Conservation (phyloP, 495 filamentous ascomycete species). For the Aspergillus nidulans region DNA sequence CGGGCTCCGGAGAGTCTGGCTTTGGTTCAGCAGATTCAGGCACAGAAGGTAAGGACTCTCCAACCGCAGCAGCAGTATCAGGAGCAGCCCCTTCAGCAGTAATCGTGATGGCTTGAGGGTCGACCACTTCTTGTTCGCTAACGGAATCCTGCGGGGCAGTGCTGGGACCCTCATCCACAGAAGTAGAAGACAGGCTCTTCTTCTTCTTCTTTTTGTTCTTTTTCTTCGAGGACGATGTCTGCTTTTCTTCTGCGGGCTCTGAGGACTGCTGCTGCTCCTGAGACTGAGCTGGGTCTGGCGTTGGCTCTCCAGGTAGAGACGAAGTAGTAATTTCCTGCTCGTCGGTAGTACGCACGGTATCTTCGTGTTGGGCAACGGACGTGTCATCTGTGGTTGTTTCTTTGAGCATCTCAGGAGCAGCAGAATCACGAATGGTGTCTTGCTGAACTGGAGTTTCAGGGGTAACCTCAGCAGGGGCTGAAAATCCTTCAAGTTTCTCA, state of each 20-base stretch:
- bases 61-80: not conserved
- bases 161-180: slow-evolving; percentile 2
- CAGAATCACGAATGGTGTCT: slow-evolving; percentile 1
- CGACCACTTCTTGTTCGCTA: slow-evolving; percentile 2
- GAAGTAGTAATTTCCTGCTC: not conserved
- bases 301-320: not conserved
- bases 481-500: not conserved
- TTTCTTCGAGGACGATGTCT: slow-evolving; percentile 28
- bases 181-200: slow-evolving; percentile 23
- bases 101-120: not conserved
- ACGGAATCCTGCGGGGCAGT: not conserved
- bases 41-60: not conserved
- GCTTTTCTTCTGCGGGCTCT: slow-evolving; percentile 8
- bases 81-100: not conserved
- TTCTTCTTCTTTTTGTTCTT: slow-evolving; percentile 39
- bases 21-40: slow-evolving; percentile 2
- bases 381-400: slow-evolving; percentile 21
- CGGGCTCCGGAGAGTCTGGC: not conserved
- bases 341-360: not conserved
- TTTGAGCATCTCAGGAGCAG: not conserved
- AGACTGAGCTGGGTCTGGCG: not conserved
- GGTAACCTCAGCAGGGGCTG: not conserved
- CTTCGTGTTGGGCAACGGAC: slow-evolving; percentile 24
- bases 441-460: not conserved
- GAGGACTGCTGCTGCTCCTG: not conserved